Evolutionary conservation across 306 rosid genomes (phyloP).

Genomic region (Boehmeria nivea): DNA sequence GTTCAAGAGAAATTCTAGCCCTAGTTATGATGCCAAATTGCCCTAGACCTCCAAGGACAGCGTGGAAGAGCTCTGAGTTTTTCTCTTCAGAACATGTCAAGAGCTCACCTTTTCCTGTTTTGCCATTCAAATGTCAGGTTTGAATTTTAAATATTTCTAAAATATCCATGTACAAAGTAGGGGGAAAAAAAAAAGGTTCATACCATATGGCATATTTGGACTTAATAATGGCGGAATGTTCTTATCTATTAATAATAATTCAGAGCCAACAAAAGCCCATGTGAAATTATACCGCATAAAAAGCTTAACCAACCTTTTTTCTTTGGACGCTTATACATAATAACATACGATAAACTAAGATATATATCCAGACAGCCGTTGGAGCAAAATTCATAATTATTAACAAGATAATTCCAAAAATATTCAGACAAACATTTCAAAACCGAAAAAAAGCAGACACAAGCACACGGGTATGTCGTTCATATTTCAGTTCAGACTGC

Average conservation of each 20-base stretch:
- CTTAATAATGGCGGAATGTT: background rate
- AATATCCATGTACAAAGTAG: too few species aligned
- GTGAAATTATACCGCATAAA: background rate
- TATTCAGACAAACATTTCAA: too few species aligned
- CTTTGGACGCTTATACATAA: too few species aligned
- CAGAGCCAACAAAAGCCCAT: slow-evolving; percentile 10
- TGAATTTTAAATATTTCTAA: too few species aligned
- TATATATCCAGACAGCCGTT: too few species aligned
- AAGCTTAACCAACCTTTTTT: too few species aligned
- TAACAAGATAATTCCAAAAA: too few species aligned
- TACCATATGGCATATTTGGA: background rate
- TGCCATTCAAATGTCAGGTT: background rate
- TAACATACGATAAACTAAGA: background rate
- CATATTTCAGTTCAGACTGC: too few species aligned
- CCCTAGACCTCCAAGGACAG: slow-evolving; percentile 95
- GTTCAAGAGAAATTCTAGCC: slow-evolving; percentile 86
- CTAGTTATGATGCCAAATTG: slow-evolving; percentile 95
- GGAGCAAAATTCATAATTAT: too few species aligned
- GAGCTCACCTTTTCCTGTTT: slow-evolving; percentile 79
- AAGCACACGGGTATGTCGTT: background rate
- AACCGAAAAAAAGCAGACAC: background rate
- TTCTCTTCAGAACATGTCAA: slow-evolving; percentile 72
- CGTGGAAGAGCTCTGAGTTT: slow-evolving; percentile 77
- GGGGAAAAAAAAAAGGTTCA: background rate
- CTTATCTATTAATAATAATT: background rate